A percentile compares a stretch with the other conserved stretches of the same genome.
Evolutionary conservation across 2,329 filamentous ascomycete species (phyloP).

Genomic region (Claviceps arundinis): DNA sequence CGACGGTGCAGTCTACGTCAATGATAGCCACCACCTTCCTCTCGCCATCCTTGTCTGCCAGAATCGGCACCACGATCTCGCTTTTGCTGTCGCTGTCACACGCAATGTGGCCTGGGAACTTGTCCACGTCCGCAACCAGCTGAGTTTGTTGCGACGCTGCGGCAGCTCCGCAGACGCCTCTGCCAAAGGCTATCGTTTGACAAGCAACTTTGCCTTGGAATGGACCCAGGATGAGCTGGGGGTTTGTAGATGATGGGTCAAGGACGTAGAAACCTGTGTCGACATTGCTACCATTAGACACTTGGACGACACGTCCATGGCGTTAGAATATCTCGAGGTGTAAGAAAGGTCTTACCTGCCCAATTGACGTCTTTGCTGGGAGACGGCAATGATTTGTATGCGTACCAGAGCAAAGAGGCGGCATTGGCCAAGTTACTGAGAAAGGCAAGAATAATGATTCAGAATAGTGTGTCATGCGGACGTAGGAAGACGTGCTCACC

Average conservation of each 20-base stretch:
- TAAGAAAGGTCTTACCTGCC: constrained; percentile 38
- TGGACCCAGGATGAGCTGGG: constrained; percentile 59
- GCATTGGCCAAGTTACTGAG: constrained; percentile 62
- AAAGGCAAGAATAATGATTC: background rate
- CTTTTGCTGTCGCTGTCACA: constrained; percentile 65
- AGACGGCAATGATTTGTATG: constrained; percentile 55
- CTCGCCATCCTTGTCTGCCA: constrained; percentile 22
- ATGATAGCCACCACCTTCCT: constrained; percentile 57
- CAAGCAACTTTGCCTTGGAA: constrained; percentile 74
- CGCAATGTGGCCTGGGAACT: constrained; percentile 69
- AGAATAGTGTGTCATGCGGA: background rate
- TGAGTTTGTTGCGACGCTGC: constrained; percentile 49
- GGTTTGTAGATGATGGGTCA: constrained; percentile 31
- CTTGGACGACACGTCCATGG: background rate
- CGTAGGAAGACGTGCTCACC: constrained; percentile 7
- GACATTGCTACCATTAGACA: background rate
- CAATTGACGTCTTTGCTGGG: constrained; percentile 62
- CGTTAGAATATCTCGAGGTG: background rate
- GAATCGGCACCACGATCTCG: constrained; percentile 69
- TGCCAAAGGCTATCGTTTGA: constrained; percentile 60
- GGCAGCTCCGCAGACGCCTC: constrained; percentile 64
- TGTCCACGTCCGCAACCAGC: constrained; percentile 55
- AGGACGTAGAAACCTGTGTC: constrained; percentile 57
- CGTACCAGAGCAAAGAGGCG: constrained; percentile 67
- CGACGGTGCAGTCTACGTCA: constrained; percentile 61